These are phyloP conservation scores for Lolium rigidum DNA, from an alignment of 176 grass and related monocot genomes.

Conservation along the genomic window DNA sequence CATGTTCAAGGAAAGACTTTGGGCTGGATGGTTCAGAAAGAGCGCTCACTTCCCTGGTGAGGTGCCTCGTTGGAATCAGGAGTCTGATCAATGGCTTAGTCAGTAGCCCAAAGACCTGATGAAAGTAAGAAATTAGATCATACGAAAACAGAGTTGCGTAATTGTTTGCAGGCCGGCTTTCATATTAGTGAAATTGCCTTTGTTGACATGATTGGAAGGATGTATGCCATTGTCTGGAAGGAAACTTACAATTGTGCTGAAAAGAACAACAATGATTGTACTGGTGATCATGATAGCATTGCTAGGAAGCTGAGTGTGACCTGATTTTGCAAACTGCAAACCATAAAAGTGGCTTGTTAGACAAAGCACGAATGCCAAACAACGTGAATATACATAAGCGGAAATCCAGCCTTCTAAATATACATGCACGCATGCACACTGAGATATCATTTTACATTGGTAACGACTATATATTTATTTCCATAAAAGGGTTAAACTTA, in stretches of 20 bases:
- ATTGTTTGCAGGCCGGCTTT: no score
- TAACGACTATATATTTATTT: background rate
- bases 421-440: background rate
- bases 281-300: constrained; percentile 97
- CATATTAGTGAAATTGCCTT: background rate
- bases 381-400: background rate
- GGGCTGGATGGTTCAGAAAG: constrained; percentile 75
- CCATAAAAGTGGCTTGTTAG: background rate
- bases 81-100: constrained; percentile 83
- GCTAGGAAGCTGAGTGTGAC: constrained; percentile 79
- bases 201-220: background rate
- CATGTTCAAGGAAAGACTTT: constrained; percentile 68
- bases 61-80: constrained; percentile 55
- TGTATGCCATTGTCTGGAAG: constrained; percentile 1
- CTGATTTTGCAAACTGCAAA: constrained; percentile 85
- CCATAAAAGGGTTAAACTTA: background rate
- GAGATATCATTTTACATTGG: constrained; percentile 18
- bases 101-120: constrained; percentile 88
- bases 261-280: constrained; percentile 82
- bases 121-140: constrained; percentile 8
- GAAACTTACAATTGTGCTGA: constrained; percentile 84
- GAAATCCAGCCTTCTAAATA: constrained; percentile 12
- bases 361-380: constrained; percentile 12
- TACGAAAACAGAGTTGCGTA: background rate
- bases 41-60: constrained; percentile 57